A percentile compares a stretch with the other conserved stretches of the same genome.
Evolutionary conservation across 1,284 basidiomycete genomes (phyloP).

Genomic region (Ceratorhiza oryzae-sativae): DNA sequence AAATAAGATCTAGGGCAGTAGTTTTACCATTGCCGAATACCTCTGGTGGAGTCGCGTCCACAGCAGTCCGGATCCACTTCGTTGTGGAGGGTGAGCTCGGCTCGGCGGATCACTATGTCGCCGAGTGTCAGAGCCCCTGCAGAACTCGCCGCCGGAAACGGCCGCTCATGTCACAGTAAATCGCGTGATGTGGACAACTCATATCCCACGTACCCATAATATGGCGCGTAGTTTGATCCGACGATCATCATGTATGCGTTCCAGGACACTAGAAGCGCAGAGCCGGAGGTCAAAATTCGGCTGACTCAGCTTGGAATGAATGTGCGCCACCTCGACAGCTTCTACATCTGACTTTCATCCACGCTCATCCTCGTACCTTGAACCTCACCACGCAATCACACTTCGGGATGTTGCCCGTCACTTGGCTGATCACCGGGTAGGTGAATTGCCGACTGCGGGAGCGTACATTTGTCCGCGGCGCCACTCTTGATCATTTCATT

Average conservation of each 20-base stretch:
- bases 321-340: background rate
- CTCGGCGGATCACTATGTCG: conserved; percentile 5
- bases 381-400: background rate
- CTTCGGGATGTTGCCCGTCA: conserved; percentile 15
- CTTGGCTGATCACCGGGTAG: conserved; percentile 32
- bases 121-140: conserved; percentile 11
- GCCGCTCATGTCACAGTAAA: background rate
- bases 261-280: background rate
- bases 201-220: background rate
- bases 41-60: no score
- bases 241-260: background rate
- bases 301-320: background rate
- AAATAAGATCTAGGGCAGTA: conserved; percentile 11
- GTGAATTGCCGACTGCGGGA: no score
- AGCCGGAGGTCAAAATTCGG: background rate
- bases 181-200: background rate
- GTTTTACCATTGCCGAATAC: no score
- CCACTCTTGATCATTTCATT: background rate
- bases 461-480: no score
- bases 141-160: conserved; percentile 4
- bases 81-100: background rate
- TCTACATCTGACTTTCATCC: background rate
- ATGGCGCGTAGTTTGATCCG: background rate
- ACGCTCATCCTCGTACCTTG: background rate
- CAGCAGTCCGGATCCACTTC: background rate